phyloP scores from a whole-genome alignment of 2,329 filamentous ascomycete genomes.

The Ampelomyces quisqualis region DNA sequence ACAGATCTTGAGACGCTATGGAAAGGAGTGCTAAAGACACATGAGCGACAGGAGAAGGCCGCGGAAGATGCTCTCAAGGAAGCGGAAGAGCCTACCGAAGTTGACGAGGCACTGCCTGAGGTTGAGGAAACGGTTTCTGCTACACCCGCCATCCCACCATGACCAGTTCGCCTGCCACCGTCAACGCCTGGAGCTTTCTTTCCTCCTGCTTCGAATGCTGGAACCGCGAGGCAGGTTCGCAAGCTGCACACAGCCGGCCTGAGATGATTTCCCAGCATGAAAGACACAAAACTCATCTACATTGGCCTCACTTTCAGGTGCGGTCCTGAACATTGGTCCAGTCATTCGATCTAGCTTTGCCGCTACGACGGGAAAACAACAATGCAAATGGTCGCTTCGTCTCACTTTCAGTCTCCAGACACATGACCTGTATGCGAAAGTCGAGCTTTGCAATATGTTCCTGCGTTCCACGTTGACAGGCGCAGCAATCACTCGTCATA shows the following conservation, averaged over 20 bases:
- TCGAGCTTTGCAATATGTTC: too few species aligned
- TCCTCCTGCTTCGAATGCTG: slow-evolving; percentile 18
- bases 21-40: slow-evolving; percentile 51
- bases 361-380: too few species aligned
- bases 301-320: too few species aligned
- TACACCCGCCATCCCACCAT: slow-evolving; percentile 9
- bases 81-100: slow-evolving; percentile 23
- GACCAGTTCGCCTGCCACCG: slow-evolving; percentile 20
- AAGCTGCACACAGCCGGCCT: slow-evolving; percentile 33
- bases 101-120: slow-evolving; percentile 6
- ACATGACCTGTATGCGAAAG: too few species aligned
- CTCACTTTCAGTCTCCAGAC: too few species aligned
- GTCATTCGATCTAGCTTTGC: too few species aligned
- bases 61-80: slow-evolving; percentile 32
- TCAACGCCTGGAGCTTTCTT: slow-evolving; percentile 31
- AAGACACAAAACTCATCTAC: too few species aligned
- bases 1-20: slow-evolving; percentile 68
- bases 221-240: slow-evolving; percentile 22
- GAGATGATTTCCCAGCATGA: too few species aligned
- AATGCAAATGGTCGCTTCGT: too few species aligned
- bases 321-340: too few species aligned
- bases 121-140: background rate
- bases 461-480: too few species aligned
- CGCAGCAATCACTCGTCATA: too few species aligned
- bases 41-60: slow-evolving; percentile 42